Evolutionary conservation across 768 basidiomycete species (phyloP), one percentile per base, ranked within the genome.

Genomic region (Trametes maxima): DNA sequence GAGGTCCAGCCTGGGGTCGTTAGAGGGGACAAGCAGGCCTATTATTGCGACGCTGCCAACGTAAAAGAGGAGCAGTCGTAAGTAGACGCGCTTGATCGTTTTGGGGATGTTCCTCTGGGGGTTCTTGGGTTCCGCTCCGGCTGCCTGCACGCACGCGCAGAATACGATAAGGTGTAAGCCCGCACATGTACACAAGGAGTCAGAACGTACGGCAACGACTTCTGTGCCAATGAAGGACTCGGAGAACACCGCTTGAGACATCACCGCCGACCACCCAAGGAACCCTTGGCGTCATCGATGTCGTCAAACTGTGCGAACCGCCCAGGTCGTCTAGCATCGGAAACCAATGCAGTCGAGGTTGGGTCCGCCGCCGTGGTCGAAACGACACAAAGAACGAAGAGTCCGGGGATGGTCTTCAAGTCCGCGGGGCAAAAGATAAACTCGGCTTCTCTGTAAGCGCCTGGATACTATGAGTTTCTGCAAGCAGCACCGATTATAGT

Each of bases 171-270:
- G 12, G 2, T 2, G 21, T 33, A 11, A 24, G 46, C 22, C 24
- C 7, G 22, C 7, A 2, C 24, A 33, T 33, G 25, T 8, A 6
- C 13, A 28, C 25, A 28, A 33, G 14, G 13, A 25, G 7, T 12
- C 7, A 7, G 14, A 14, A 70, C 72, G 64, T 57, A 79, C 77
- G 47, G 78, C 80, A 21, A 79, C 79, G 40, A 74, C 73, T 67
- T 87, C 86, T 0, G 85, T 84, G 13, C 86, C 86, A 28, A 82
- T 77, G 70, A 78, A 86, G 13, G 83, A n/a, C n/a, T n/a, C n/a
- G n/a, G n/a, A 79, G 74, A 86, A 87, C 3, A 81, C 82, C 14
- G 86, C 87, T 66, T 85, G 82, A 10, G 77, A 80, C 55, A 83
- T 77, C 48, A 84, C 84, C 1, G 82, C 77, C 75, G 79, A 85